These are phyloP conservation scores for Penicillium subrubescens DNA, from an alignment of 495 filamentous ascomycete species.

Conservation along the genomic window DNA sequence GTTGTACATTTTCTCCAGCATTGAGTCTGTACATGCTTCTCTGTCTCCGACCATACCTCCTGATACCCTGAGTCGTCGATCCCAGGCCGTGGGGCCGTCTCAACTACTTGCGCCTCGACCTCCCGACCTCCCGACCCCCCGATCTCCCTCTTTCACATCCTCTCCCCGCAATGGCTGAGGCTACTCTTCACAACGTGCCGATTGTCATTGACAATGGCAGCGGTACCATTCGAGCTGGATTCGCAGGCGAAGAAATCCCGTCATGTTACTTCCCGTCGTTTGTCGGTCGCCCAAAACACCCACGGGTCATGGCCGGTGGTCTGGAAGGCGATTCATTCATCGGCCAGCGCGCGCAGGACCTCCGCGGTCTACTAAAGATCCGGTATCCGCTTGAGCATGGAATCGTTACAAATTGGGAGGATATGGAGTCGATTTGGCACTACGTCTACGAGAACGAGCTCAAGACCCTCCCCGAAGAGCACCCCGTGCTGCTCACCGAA, in stretches of 20 bases:
- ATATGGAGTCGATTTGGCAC: conserved; percentile 99
- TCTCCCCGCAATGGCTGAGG: conserved; percentile 68
- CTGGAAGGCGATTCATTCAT: conserved; percentile 98
- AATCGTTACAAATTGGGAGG: conserved; percentile 99
- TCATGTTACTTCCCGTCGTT: conserved; percentile 99
- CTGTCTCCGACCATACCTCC: conserved; percentile 1
- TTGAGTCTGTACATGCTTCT: conserved; percentile 12
- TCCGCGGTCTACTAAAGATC: conserved; percentile 92
- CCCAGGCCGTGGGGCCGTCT: conserved; percentile 43
- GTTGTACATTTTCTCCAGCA: conserved; percentile 17
- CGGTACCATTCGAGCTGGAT: conserved; percentile 95
- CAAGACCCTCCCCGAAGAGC: conserved; percentile 97
- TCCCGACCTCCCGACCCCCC: conserved; percentile 20
- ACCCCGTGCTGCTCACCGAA: conserved; percentile 95
- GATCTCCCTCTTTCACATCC: conserved; percentile 21
- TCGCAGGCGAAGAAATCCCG: conserved; percentile 91
- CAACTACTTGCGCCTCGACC: conserved; percentile 30
- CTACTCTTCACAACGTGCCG: conserved; percentile 88
- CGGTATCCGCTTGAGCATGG: conserved; percentile 95
- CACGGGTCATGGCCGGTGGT: conserved; percentile 92
- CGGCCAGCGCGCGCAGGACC: conserved; percentile 86
- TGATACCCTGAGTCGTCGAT: conserved; percentile 20
- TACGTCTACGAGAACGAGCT: conserved; percentile 79
- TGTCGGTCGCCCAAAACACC: conserved; percentile 94
- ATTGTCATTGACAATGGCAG: conserved; percentile 99